Evolutionary conservation across 2,329 filamentous ascomycete genomes (phyloP).

Genomic region (Chaetomium sp.): DNA sequence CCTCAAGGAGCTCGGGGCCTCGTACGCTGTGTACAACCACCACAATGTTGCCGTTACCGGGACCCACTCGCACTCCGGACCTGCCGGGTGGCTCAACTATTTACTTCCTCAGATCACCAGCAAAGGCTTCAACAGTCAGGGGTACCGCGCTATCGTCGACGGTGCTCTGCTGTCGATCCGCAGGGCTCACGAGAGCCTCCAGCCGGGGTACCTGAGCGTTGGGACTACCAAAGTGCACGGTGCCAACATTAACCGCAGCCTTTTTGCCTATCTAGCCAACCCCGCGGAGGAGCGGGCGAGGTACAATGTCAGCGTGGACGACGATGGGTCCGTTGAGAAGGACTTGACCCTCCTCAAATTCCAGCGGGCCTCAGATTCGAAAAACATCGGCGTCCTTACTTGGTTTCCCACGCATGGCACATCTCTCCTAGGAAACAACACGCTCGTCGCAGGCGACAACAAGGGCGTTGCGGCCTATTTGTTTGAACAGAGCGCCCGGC

Average conservation of each 20-base stretch:
- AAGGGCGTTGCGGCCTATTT: slow-evolving; percentile 87
- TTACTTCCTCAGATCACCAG: slow-evolving; percentile 86
- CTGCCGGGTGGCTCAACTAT: slow-evolving; percentile 92
- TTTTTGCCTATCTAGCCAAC: slow-evolving; percentile 83
- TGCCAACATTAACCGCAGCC: slow-evolving; percentile 83
- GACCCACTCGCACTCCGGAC: slow-evolving; percentile 88
- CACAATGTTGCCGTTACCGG: slow-evolving; percentile 85
- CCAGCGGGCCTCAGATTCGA: slow-evolving; percentile 63
- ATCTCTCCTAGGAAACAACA: slow-evolving; percentile 86
- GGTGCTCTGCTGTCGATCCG: slow-evolving; percentile 77
- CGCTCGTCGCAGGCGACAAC: slow-evolving; percentile 86
- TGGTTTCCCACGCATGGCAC: slow-evolving; percentile 94
- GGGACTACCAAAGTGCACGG: slow-evolving; percentile 63
- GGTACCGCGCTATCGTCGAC: slow-evolving; percentile 82
- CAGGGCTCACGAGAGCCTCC: slow-evolving; percentile 66
- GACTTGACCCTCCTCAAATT: slow-evolving; percentile 75
- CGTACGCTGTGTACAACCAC: slow-evolving; percentile 68
- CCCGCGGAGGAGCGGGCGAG: slow-evolving; percentile 65
- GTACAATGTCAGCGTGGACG: slow-evolving; percentile 52
- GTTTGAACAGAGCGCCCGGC: slow-evolving; percentile 63
- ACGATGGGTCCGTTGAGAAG: slow-evolving; percentile 58
- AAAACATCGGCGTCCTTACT: slow-evolving; percentile 73
- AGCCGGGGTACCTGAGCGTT: slow-evolving; percentile 60
- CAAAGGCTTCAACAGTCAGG: slow-evolving; percentile 78
- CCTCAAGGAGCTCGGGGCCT: slow-evolving; percentile 59